Percentiles rank a stretch among this genome's conserved stretches.
phyloP scores from a whole-genome alignment of 1,139 yeast species.

The Hanseniaspora gamundiae region DNA sequence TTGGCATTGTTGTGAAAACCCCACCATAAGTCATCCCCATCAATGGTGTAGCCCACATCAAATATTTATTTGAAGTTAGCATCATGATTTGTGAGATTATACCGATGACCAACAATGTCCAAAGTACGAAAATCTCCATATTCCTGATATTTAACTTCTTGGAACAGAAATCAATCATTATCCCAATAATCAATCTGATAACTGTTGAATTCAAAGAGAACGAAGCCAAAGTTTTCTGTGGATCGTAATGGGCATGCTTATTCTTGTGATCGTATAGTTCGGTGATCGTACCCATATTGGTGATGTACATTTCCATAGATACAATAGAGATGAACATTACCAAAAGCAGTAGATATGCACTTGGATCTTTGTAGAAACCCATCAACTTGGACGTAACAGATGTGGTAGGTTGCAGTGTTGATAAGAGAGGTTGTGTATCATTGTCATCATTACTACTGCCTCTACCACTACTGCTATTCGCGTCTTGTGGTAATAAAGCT shows the following conservation, averaged over 20 bases:
- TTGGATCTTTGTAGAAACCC: constrained; percentile 45
- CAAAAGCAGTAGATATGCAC: constrained; percentile 51
- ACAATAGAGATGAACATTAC: constrained; percentile 66
- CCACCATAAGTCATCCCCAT: constrained; percentile 77
- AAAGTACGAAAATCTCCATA: constrained; percentile 35
- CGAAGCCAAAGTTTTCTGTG: constrained; percentile 33
- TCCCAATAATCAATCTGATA: constrained; percentile 57
- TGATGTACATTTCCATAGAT: constrained; percentile 77
- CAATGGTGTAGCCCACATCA: constrained; percentile 34
- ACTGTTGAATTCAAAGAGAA: constrained; percentile 47
- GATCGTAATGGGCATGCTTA: neutral
- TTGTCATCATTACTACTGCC: too few species aligned
- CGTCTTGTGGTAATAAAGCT: constrained; percentile 15
- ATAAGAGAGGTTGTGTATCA: too few species aligned
- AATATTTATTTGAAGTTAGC: constrained; percentile 9
- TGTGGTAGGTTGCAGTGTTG: constrained; percentile 15
- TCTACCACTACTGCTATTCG: too few species aligned
- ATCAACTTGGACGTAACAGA: constrained; percentile 36
- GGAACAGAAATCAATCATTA: constrained; percentile 44
- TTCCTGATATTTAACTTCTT: constrained; percentile 18
- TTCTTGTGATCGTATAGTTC: constrained; percentile 17
- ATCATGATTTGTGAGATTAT: constrained; percentile 30
- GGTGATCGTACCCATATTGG: constrained; percentile 64
- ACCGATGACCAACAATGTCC: constrained; percentile 33
- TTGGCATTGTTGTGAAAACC: constrained; percentile 73